phyloP scores from a whole-genome alignment of 345 rosid genomes.

The Linum trigynum region DNA sequence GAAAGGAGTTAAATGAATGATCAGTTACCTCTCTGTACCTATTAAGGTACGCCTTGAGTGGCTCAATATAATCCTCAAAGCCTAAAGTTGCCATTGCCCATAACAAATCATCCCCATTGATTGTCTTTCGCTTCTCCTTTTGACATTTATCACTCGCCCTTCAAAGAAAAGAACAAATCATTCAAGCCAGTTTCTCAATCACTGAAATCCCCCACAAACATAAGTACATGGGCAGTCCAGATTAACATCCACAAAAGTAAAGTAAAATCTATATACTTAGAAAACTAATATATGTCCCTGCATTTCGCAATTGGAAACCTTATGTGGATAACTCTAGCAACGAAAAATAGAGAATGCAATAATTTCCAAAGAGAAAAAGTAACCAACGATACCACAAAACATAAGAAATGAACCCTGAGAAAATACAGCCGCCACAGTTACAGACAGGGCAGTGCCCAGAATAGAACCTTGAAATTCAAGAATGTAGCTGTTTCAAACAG shows the following conservation, averaged over 20 bases:
- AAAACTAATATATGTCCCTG: too few relatives aligned
- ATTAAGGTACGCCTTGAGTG: conserved; percentile 7
- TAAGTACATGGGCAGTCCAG: neutral
- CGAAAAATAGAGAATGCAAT: neutral
- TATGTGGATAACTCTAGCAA: too few relatives aligned
- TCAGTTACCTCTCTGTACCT: conserved; percentile 17
- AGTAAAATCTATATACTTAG: neutral
- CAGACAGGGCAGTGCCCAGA: too few relatives aligned
- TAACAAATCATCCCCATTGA: conserved; percentile 9
- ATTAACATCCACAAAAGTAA: too few relatives aligned
- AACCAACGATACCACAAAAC: too few relatives aligned
- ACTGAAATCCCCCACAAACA: neutral
- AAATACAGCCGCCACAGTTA: too few relatives aligned
- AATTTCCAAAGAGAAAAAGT: too few relatives aligned
- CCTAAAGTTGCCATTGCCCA: conserved; percentile 13
- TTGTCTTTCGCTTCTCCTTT: conserved; percentile 8
- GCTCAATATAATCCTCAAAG: conserved; percentile 8
- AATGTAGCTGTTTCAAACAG: too few relatives aligned
- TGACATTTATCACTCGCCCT: conserved; percentile 12
- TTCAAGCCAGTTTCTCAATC: neutral
- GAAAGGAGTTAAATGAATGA: neutral
- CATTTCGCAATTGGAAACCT: too few relatives aligned
- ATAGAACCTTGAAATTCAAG: too few relatives aligned
- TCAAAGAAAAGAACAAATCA: neutral
- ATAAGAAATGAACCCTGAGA: too few relatives aligned